Conservation (phyloP, 352 stramenopile genomes). For the Pythium vanterpoolii region DNA sequence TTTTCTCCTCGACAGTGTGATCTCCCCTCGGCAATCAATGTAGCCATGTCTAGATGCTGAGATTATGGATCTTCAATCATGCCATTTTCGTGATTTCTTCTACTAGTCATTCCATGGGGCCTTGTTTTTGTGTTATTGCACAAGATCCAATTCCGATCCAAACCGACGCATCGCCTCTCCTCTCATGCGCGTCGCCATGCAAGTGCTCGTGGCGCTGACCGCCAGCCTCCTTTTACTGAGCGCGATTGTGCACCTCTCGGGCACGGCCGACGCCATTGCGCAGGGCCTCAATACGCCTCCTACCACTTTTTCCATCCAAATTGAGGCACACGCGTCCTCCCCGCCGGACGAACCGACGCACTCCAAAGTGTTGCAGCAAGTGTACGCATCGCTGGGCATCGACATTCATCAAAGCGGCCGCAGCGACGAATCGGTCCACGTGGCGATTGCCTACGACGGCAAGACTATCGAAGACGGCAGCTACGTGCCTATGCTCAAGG, state of each 20-base stretch:
- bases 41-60: constrained; percentile 1
- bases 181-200: constrained; percentile 13
- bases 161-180: not conserved
- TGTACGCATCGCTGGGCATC: constrained; percentile 7
- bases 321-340: constrained; percentile 1
- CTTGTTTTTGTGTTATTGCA: no score
- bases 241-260: constrained; percentile 19
- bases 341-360: not conserved
- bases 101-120: no score
- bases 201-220: constrained; percentile 19
- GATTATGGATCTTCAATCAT: not conserved
- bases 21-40: not conserved
- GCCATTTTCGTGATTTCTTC: not conserved
- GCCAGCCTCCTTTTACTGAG: constrained; percentile 7
- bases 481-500: constrained; percentile 24
- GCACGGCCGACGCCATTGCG: constrained; percentile 14
- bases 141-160: constrained; percentile 5
- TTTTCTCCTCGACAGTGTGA: constrained; percentile 14
- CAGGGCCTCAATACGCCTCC: constrained; percentile 11
- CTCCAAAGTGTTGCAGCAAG: constrained; percentile 12
- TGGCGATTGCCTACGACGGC: constrained; percentile 10
- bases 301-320: not conserved
- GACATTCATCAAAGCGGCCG: not conserved
- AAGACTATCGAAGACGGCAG: constrained; percentile 1
- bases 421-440: constrained; percentile 1